Evolutionary conservation across 2,329 filamentous ascomycete genomes (phyloP), one percentile per base, ranked within the genome.

Genomic region (Aaosphaeria arxii): DNA sequence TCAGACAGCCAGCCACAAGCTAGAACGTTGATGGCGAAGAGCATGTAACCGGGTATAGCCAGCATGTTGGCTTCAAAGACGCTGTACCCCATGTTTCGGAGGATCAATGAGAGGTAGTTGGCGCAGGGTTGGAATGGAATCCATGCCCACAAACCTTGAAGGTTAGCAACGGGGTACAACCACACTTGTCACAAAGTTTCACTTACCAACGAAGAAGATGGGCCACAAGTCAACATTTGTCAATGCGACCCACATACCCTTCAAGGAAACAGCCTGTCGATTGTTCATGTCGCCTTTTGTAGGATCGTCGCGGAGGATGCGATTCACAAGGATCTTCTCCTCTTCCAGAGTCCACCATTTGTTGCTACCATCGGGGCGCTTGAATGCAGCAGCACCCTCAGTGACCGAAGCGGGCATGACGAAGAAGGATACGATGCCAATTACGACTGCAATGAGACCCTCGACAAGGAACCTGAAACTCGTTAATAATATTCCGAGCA

Each of bases 331-430:
- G 60, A 87, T 86, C 44, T 79, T 76, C 55, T 87, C 84, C 57
- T 88, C 81, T 2, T 75, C 74, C 57, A 85, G 83, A 0, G 71
- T 81, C 62, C 84, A 85, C 84, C 84, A 85, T 6, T 84, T 83
- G 45, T 48, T 39, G 5, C 4, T 81, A 81, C 77, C 78, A 81
- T 40, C 73, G 78, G 38, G 72, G 74, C 0, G 81, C 84, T 52
- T 83, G 75, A 4, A 49, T 51, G 2, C 64, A 57, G 17, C 59
- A 64, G 39, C 39, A 24, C 11, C 11, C 24, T 41, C 39, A 41
- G 11, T 41, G 39, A 41, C 17, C 11, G 39, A 41, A 1, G 67
- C 61, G 2, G 81, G 81, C 76, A 86, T 81, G 24, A 82, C 71
- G 9, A 78, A 72, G 56, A 75, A 82, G 0, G 79, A 75, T 7